phyloP scores from a whole-genome alignment of 768 basidiomycete species.

The Clathrus columnatus region DNA sequence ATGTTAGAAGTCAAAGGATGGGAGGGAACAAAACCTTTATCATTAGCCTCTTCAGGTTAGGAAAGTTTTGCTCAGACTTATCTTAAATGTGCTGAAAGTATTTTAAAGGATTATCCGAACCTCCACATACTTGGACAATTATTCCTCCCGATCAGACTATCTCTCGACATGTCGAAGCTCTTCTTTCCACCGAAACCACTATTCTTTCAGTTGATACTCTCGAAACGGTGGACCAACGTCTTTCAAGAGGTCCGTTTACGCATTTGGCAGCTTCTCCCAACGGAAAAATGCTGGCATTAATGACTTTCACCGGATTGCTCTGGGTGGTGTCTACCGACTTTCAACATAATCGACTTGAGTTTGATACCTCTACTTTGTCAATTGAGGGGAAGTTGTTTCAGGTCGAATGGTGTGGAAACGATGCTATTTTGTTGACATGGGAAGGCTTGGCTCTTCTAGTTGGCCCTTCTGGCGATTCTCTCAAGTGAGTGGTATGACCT shows the following conservation, averaged over 20 bases:
- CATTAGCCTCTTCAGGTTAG: constrained; percentile 68
- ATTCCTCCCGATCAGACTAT: constrained; percentile 86
- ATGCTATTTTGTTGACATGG: constrained; percentile 87
- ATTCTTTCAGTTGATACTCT: constrained; percentile 83
- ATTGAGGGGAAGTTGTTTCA: constrained; percentile 52
- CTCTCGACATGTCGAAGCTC: constrained; percentile 82
- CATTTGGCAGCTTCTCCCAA: constrained; percentile 88
- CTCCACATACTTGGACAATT: constrained; percentile 78
- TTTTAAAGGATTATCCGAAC: constrained; percentile 56
- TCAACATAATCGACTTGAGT: constrained; percentile 80
- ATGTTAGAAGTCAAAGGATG: constrained; percentile 86
- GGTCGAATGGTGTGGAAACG: constrained; percentile 94
- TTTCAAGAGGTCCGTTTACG: constrained; percentile 82
- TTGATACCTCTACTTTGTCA: constrained; percentile 51
- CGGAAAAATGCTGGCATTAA: constrained; percentile 81
- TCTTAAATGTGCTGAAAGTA: constrained; percentile 1
- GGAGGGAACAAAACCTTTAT: constrained; percentile 67
- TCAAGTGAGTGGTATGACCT: constrained; percentile 48
- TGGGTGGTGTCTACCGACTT: constrained; percentile 97
- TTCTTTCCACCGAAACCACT: constrained; percentile 73
- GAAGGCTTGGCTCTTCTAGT: constrained; percentile 67
- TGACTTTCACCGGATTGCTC: constrained; percentile 62
- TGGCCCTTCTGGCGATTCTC: constrained; percentile 84
- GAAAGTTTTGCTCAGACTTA: constrained; percentile 9
- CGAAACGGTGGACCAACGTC: constrained; percentile 79